These are phyloP conservation scores for Vigna mungo DNA, from an alignment of 306 rosid species.

Conservation along the genomic window DNA sequence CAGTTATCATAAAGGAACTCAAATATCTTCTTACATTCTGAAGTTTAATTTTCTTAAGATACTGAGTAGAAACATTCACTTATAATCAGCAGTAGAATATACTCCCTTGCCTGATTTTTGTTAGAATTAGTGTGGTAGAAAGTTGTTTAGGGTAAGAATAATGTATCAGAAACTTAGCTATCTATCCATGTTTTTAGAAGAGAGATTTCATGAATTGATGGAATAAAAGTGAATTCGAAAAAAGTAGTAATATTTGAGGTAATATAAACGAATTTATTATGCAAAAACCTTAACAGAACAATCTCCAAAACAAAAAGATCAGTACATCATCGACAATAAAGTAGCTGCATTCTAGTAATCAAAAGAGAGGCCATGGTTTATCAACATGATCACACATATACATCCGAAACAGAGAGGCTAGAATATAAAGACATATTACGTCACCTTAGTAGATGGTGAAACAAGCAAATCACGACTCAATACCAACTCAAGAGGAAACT, in stretches of 20 bases:
- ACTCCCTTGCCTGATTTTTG: background rate
- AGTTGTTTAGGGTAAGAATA: background rate
- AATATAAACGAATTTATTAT: conserved; percentile 11
- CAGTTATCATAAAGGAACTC: background rate
- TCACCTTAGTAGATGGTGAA: conserved; percentile 74
- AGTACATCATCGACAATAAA: conserved; percentile 2
- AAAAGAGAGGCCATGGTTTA: background rate
- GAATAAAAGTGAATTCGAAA: conserved; percentile 5
- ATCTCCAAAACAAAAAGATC: background rate
- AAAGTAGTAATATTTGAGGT: background rate
- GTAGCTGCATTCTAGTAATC: conserved; percentile 7
- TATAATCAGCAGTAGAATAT: background rate
- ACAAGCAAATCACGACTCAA: conserved; percentile 81
- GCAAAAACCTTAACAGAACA: background rate
- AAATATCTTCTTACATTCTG: background rate
- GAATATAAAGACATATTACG: background rate
- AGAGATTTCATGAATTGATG: background rate
- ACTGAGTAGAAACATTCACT: background rate
- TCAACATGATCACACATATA: conserved; percentile 25
- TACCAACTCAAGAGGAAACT: conserved; percentile 78
- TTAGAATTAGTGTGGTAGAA: background rate
- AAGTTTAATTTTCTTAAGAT: background rate
- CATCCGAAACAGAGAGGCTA: conserved; percentile 15
- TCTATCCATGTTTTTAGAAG: background rate
- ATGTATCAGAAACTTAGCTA: conserved; percentile 1